Evolutionary conservation across 2,329 filamentous ascomycete species (phyloP).

Genomic region (Ascochyta pisi): DNA sequence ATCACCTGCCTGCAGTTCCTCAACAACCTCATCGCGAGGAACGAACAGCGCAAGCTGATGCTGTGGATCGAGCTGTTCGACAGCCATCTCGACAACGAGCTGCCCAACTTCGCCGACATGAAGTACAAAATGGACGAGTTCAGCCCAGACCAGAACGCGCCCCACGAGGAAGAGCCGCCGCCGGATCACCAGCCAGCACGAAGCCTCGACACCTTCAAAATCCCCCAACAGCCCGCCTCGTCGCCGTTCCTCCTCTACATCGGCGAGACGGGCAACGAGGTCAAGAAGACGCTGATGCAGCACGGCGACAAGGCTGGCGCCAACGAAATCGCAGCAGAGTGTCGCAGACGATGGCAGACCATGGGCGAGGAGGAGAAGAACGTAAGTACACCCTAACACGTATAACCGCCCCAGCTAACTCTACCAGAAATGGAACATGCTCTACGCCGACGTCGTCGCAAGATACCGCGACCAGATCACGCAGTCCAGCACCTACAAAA

Average conservation of each 20-base stretch:
- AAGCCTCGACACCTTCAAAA: slow-evolving; percentile 43
- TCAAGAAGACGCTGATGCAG: slow-evolving; percentile 47
- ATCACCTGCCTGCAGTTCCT: slow-evolving; percentile 71
- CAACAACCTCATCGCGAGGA: slow-evolving; percentile 70
- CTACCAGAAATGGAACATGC: slow-evolving; percentile 50
- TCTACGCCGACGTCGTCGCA: slow-evolving; percentile 51
- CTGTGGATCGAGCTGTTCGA: slow-evolving; percentile 72
- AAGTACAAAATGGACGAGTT: slow-evolving; percentile 46
- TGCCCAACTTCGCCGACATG: slow-evolving; percentile 48
- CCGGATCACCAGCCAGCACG: slow-evolving; percentile 25
- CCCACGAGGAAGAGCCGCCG: slow-evolving; percentile 12
- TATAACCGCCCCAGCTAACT: slow-evolving; percentile 18
- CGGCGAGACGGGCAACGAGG: slow-evolving; percentile 48
- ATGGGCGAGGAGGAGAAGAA: slow-evolving; percentile 50
- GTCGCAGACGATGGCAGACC: slow-evolving; percentile 48
- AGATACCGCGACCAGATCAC: slow-evolving; percentile 49
- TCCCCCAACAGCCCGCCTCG: slow-evolving; percentile 48
- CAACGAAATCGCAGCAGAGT: slow-evolving; percentile 52
- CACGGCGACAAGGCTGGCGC: slow-evolving; percentile 48
- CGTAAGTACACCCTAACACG: slow-evolving; percentile 25
- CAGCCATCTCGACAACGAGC: slow-evolving; percentile 55
- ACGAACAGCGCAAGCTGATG: slow-evolving; percentile 69
- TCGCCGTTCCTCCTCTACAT: slow-evolving; percentile 52
- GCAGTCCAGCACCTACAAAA: slow-evolving; percentile 45
- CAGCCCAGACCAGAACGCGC: slow-evolving; percentile 26